These are phyloP conservation scores for Neoboletus magnificus DNA, from an alignment of 768 basidiomycete genomes.

Conservation along the genomic window DNA sequence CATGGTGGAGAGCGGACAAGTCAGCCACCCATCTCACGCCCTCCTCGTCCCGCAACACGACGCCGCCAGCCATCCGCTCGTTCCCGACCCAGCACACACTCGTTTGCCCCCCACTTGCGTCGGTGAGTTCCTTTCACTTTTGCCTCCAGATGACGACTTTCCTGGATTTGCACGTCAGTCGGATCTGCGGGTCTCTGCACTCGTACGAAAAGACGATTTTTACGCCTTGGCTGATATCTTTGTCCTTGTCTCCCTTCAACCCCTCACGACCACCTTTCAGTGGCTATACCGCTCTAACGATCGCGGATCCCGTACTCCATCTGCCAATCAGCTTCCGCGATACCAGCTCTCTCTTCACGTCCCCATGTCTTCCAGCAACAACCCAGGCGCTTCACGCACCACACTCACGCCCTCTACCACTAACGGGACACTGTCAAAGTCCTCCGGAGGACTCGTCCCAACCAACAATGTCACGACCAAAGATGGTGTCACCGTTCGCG, in stretches of 20 bases:
- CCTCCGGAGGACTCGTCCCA: slow-evolving; percentile 56
- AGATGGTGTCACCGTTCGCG: slow-evolving; percentile 71
- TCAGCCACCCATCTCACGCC: slow-evolving; percentile 20
- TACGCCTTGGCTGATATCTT: slow-evolving; percentile 40
- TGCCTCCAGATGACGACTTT: slow-evolving; percentile 39
- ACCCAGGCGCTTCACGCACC: slow-evolving; percentile 30
- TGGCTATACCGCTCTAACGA: not conserved
- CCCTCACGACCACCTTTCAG: slow-evolving; percentile 10
- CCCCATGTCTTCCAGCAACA: slow-evolving; percentile 29
- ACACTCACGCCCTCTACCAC: slow-evolving; percentile 26
- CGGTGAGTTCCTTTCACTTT: slow-evolving; percentile 19
- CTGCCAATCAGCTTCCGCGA: not conserved
- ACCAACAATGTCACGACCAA: slow-evolving; percentile 82
- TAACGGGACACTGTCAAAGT: slow-evolving; percentile 37
- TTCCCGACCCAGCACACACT: not conserved
- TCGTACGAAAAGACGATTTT: slow-evolving; percentile 36
- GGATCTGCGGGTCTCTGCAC: slow-evolving; percentile 30
- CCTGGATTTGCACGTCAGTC: slow-evolving; percentile 66
- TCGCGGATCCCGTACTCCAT: not conserved
- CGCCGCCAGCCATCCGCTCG: not conserved
- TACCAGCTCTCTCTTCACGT: not conserved
- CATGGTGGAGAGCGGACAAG: slow-evolving; percentile 3
- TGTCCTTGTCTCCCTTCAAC: not conserved
- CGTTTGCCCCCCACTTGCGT: slow-evolving; percentile 1
- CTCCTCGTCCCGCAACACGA: not conserved